Evolutionary conservation across 371 early-diverging fungal species (phyloP), one percentile per base, ranked within the genome.

Genomic region (Conidiobolus incongruus): DNA sequence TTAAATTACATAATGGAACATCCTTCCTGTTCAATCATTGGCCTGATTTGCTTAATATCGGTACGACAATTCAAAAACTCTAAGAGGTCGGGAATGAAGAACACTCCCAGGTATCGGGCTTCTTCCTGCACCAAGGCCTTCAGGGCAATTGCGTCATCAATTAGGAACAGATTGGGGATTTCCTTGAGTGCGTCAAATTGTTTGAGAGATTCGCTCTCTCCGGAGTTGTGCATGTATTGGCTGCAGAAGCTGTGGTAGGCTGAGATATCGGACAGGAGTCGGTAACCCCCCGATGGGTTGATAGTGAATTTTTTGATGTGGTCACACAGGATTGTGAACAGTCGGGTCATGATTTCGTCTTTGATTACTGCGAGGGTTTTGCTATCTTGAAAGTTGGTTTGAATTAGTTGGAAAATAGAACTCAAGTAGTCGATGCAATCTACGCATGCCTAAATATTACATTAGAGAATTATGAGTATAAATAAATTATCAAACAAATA

Each of bases 181-280:
- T 88, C 87, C 61, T 90, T 90, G 32, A 94, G 61, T 0, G 86
- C 90, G 5, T 69, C 54, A 52, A 90, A 91, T 42, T 81, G 74
- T 16, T 80, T 72, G 15, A 75, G 65, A 15, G 81, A 66, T 0
- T 76, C 61, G 8, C 72, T 65, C 43, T 84, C 80, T 19, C 68
- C 63, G n/a, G n/a, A n/a, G n/a, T n/a, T n/a, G n/a, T n/a, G n/a
- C n/a, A n/a, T n/a, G n/a, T n/a, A n/a, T n/a, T n/a, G n/a, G n/a
- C n/a, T n/a, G n/a, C n/a, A n/a, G 12, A 41, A 28, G 3, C 16
- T 15, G 30, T 28, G 29, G 19, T 41, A 41, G 17, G 16, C 41
- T 20, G 41, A 41, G 5, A 41, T 12, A 31, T 41, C 41, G 7
- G 41, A 41, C 15, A 83, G 78, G n/a, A 81, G 65, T 50, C 74